A percentile compares a stretch with the other conserved stretches of the same genome.
These are phyloP conservation scores for Penicillium cosmopolitanum DNA, from an alignment of 495 filamentous ascomycete genomes.

Conservation along the genomic window DNA sequence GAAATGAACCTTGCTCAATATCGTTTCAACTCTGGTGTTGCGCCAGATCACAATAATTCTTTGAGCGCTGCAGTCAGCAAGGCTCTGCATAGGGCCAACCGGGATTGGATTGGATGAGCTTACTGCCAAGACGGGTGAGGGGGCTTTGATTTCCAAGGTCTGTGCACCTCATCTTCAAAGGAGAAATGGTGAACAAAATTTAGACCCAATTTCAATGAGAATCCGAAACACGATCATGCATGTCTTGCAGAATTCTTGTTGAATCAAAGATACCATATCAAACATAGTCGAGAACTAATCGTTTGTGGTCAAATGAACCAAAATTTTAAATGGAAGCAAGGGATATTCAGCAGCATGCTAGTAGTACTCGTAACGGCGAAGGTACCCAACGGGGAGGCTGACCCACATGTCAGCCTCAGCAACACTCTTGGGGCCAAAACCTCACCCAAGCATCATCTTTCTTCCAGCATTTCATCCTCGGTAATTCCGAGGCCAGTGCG, in stretches of 20 bases:
- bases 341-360: neutral
- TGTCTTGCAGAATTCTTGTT: neutral
- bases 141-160: neutral
- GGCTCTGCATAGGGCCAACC: neutral
- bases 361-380: too few species aligned
- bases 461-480: neutral
- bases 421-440: neutral
- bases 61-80: constrained; percentile 1
- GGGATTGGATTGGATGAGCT: neutral
- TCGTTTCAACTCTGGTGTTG: neutral
- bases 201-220: neutral
- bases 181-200: neutral
- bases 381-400: neutral
- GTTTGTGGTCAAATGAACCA: too few species aligned
- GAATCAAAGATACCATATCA: neutral
- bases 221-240: neutral
- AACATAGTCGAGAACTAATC: too few species aligned
- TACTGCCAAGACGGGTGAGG: neutral
- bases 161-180: neutral
- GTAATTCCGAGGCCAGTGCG: neutral
- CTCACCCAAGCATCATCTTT: neutral
- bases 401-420: constrained; percentile 1
- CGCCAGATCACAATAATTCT: neutral
- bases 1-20: neutral
- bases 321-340: too few species aligned